Evolutionary conservation across 345 rosid genomes (phyloP).

Genomic region (Raphanus raphanistrum): DNA sequence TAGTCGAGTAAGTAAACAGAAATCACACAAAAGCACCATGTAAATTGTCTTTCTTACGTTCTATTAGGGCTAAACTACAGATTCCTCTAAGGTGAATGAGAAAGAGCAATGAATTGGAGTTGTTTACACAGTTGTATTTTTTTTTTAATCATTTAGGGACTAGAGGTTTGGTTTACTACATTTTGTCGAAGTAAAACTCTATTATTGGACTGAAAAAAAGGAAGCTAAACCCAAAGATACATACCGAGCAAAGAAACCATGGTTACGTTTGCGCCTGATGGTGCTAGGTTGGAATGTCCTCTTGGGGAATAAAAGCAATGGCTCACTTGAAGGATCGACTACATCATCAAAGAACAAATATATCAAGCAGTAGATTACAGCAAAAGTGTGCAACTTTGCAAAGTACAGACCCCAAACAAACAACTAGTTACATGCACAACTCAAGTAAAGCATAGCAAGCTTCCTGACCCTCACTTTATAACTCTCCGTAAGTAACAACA

Average conservation of each 20-base stretch:
- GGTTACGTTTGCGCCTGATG: slow-evolving; percentile 81
- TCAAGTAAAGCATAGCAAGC: not conserved
- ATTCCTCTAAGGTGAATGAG: not conserved
- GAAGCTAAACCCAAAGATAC: slow-evolving; percentile 10
- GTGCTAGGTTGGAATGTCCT: slow-evolving; percentile 91
- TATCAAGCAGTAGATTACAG: not conserved
- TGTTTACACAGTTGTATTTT: not conserved
- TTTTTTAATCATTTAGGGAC: not conserved
- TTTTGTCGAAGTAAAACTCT: not conserved
- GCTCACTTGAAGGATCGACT: slow-evolving; percentile 71
- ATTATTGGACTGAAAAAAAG: not conserved
- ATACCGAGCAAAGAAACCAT: slow-evolving; percentile 93
- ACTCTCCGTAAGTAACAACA: not conserved
- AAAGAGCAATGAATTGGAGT: not conserved
- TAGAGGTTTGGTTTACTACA: not conserved
- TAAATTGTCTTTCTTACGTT: not conserved
- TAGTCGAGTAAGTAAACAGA: slow-evolving; percentile 17
- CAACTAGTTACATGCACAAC: not conserved
- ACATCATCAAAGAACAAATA: slow-evolving; percentile 30
- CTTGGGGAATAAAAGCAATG: slow-evolving; percentile 72
- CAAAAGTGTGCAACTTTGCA: not conserved
- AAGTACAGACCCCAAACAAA: too few relatives aligned
- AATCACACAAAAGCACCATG: slow-evolving; percentile 8
- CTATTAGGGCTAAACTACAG: not conserved
- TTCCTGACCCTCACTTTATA: not conserved